Conservation (phyloP, 2,329 filamentous ascomycete species). For the Pseudogymnoascus sp. region DNA sequence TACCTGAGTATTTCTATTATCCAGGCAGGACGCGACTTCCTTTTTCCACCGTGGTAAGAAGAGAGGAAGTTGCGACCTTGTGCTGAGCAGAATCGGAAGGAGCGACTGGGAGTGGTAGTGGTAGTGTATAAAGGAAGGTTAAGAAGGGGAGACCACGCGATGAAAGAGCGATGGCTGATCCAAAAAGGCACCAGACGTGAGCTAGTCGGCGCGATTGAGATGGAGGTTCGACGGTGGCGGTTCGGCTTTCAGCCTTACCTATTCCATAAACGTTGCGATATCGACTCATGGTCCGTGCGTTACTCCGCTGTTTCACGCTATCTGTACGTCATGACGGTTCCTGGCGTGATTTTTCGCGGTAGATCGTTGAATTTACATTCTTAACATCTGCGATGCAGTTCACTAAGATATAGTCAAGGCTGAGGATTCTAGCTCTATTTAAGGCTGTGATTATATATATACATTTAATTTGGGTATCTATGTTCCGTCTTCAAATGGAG, state of each 20-base stretch:
- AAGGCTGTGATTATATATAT: background rate
- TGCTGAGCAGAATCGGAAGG: background rate
- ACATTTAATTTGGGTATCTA: background rate
- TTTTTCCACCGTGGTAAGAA: background rate
- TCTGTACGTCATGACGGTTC: conserved; percentile 1
- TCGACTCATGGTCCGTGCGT: background rate
- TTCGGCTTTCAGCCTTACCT: conserved; percentile 6
- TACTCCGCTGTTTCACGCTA: background rate
- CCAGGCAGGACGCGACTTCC: conserved; percentile 9
- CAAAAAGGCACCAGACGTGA: conserved; percentile 3
- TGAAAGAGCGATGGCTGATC: background rate
- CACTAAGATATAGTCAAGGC: background rate
- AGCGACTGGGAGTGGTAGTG: background rate
- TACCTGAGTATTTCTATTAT: conserved; percentile 12
- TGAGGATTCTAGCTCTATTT: background rate
- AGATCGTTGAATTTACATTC: background rate
- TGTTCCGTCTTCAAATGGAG: background rate
- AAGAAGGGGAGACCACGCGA: background rate
- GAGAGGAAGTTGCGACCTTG: conserved; percentile 10
- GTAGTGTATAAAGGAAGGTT: background rate
- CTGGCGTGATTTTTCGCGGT: background rate
- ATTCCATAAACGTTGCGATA: background rate
- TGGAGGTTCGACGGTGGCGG: conserved; percentile 5
- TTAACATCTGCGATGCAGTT: background rate
- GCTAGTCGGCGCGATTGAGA: conserved; percentile 12